These are phyloP conservation scores for Russula griseocarnosa DNA, from an alignment of 768 basidiomycete species.

Conservation along the genomic window DNA sequence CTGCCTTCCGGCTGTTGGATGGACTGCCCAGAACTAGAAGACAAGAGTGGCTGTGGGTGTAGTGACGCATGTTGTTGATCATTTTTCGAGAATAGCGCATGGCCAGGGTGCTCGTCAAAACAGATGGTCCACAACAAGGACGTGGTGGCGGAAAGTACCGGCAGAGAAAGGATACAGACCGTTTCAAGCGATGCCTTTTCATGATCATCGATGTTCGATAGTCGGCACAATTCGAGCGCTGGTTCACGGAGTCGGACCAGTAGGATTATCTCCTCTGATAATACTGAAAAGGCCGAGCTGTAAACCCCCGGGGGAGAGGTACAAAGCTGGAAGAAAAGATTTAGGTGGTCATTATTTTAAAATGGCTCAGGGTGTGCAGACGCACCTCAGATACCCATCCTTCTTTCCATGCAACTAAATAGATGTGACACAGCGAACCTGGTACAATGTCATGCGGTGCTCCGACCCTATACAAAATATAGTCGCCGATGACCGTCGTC, in stretches of 20 bases:
- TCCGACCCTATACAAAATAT: constrained; percentile 18
- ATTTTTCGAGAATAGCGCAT: constrained; percentile 4
- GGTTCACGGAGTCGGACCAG: constrained; percentile 9
- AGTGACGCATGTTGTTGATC: neutral
- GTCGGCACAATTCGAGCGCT: constrained; percentile 13
- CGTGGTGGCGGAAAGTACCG: neutral
- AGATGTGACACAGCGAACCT: constrained; percentile 1
- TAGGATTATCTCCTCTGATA: constrained; percentile 8
- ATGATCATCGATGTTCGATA: neutral
- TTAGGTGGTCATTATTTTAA: no score
- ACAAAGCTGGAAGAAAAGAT: constrained; percentile 9
- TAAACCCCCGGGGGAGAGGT: neutral
- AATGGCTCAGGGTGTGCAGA: no score
- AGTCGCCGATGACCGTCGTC: constrained; percentile 21
- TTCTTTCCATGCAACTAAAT: constrained; percentile 15
- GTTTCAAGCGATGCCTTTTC: constrained; percentile 4
- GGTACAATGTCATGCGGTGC: neutral
- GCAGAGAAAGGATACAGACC: constrained; percentile 4
- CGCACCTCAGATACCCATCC: constrained; percentile 16
- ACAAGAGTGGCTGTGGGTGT: no score
- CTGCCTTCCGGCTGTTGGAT: neutral
- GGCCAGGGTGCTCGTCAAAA: constrained; percentile 13
- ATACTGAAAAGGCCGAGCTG: constrained; percentile 1
- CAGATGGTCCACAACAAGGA: constrained; percentile 9
- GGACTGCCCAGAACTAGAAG: neutral